These are phyloP conservation scores for Pseudogymnoascus destructans DNA, from an alignment of 2,329 filamentous ascomycete genomes.

Conservation along the genomic window DNA sequence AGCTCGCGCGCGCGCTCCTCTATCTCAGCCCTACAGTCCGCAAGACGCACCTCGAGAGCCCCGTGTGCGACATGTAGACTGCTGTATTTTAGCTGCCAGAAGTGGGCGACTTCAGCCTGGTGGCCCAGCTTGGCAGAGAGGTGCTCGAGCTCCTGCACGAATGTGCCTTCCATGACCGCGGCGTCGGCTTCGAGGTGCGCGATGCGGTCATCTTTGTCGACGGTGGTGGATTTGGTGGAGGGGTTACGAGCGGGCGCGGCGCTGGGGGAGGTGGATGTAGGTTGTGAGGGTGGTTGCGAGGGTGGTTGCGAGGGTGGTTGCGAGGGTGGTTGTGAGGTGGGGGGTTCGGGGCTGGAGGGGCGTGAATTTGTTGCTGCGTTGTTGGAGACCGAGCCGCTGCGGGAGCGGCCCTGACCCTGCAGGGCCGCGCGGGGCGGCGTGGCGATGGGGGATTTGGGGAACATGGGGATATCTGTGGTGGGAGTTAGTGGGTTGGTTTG, in stretches of 20 bases:
- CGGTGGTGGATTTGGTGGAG: constrained; percentile 23
- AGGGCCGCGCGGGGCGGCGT: constrained; percentile 19
- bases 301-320: neutral
- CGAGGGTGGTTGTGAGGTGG: neutral
- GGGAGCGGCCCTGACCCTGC: constrained; percentile 14
- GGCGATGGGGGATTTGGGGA: constrained; percentile 15
- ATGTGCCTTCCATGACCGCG: constrained; percentile 38
- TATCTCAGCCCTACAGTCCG: constrained; percentile 37
- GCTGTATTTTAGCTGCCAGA: constrained; percentile 43
- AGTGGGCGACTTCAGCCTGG: constrained; percentile 42
- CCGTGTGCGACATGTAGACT: constrained; percentile 35
- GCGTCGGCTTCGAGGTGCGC: constrained; percentile 40
- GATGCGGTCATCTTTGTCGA: constrained; percentile 37
- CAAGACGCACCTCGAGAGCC: constrained; percentile 38
- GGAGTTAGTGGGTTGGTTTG: neutral
- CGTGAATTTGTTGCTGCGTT: constrained; percentile 10
- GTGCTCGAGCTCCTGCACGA: constrained; percentile 39
- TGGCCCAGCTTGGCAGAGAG: constrained; percentile 31
- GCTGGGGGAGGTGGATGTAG: constrained; percentile 11
- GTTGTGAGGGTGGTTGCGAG: neutral
- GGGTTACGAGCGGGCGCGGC: constrained; percentile 10
- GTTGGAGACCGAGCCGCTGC: constrained; percentile 11
- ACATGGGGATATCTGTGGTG: constrained; percentile 6
- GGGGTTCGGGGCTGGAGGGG: neutral
- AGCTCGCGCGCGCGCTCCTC: constrained; percentile 32